Conservation (phyloP, 2,329 filamentous ascomycete genomes). For the Beauveria varroae region DNA sequence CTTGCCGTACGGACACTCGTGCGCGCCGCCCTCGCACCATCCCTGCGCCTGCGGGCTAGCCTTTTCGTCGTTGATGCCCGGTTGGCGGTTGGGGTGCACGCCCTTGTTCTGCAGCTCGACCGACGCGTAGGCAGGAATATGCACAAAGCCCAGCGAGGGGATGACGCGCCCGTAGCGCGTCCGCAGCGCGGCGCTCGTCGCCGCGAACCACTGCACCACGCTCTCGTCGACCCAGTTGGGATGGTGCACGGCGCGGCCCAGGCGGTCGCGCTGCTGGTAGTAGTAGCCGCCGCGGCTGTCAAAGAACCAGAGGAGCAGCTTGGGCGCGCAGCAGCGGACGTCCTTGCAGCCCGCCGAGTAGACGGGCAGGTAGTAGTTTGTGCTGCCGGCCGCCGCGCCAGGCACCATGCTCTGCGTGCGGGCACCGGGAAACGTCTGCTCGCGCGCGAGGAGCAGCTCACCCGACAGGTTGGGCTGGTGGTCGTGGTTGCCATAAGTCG, state of each 20-base stretch:
- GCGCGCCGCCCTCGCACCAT: constrained; percentile 33
- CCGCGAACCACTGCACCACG: constrained; percentile 38
- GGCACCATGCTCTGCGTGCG: constrained; percentile 34
- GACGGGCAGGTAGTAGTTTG: constrained; percentile 42
- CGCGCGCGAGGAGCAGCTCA: constrained; percentile 32
- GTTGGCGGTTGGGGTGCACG: constrained; percentile 30
- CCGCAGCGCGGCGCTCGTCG: constrained; percentile 23
- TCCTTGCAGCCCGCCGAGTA: constrained; percentile 23
- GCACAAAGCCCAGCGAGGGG: constrained; percentile 41
- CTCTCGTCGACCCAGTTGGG: constrained; percentile 38
- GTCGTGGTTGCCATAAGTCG: constrained; percentile 67
- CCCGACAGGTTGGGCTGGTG: constrained; percentile 50
- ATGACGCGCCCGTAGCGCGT: constrained; percentile 26
- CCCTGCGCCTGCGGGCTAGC: constrained; percentile 36
- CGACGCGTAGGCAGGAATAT: constrained; percentile 39
- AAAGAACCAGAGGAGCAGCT: constrained; percentile 62
- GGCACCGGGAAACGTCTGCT: constrained; percentile 29
- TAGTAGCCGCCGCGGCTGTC: constrained; percentile 54
- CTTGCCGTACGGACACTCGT: constrained; percentile 33
- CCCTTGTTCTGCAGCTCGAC: constrained; percentile 19
- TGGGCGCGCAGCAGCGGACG: constrained; percentile 25
- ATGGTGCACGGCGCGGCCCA: constrained; percentile 24
- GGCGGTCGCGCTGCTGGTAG: constrained; percentile 31
- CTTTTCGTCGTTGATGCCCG: constrained; percentile 39
- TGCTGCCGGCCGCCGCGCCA: constrained; percentile 28